Conservation (phyloP, 441 rosid species). For the Populus trichocarpa region DNA sequence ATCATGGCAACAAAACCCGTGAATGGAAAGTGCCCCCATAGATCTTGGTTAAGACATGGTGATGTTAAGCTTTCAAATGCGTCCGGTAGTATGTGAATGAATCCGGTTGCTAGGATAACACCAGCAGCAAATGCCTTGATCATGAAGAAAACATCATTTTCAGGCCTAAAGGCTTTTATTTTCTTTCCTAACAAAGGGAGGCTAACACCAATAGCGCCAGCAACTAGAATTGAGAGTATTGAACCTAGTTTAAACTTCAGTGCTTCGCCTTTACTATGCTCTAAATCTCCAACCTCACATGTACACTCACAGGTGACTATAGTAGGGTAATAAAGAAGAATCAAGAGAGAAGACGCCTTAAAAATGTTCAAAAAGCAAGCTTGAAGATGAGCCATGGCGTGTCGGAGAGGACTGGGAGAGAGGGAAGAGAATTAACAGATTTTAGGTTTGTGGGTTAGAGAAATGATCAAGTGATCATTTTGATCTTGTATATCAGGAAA, state of each 20-base stretch:
- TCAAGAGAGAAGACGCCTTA: neutral
- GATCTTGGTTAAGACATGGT: constrained; percentile 38
- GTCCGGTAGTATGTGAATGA: constrained; percentile 66
- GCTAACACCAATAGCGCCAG: constrained; percentile 50
- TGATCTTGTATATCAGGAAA: too few relatives aligned
- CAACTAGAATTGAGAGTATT: constrained; percentile 46
- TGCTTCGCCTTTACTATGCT: constrained; percentile 28
- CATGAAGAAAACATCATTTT: constrained; percentile 48
- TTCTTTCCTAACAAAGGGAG: constrained; percentile 47
- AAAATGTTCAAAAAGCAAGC: constrained; percentile 8
- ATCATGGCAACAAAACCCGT: constrained; percentile 66
- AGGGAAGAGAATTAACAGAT: neutral
- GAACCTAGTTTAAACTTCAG: constrained; percentile 47
- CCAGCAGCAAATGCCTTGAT: constrained; percentile 73
- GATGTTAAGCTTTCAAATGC: constrained; percentile 53
- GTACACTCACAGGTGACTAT: constrained; percentile 26
- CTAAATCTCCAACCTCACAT: constrained; percentile 11
- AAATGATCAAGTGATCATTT: neutral
- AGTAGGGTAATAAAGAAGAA: constrained; percentile 15
- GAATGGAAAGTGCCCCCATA: constrained; percentile 57
- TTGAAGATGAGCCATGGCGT: constrained; percentile 18
- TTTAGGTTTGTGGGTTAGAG: neutral
- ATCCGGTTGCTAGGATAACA: constrained; percentile 55
- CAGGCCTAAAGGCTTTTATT: constrained; percentile 37
- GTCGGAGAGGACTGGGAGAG: neutral